Conservation (phyloP, 139 green algal species). For the Tetradesmus obliquus region DNA sequence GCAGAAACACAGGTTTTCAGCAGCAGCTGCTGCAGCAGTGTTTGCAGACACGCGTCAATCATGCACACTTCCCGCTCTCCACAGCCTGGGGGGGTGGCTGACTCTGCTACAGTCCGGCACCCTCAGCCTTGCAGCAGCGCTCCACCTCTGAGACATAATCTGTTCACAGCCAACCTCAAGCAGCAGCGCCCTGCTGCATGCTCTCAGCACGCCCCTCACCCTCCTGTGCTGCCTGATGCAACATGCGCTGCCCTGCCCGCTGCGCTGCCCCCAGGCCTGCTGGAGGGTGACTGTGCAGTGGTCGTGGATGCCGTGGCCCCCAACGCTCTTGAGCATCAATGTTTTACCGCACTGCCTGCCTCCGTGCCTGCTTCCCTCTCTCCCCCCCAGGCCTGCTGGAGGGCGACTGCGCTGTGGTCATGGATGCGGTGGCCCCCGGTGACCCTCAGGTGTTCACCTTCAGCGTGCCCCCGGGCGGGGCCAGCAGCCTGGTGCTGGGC, state of each 20-base stretch:
- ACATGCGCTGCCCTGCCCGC: neutral
- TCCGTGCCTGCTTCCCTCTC: too few species aligned
- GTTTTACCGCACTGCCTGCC: too few species aligned
- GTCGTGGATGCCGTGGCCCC: neutral
- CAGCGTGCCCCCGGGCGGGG: neutral
- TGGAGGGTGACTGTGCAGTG: neutral
- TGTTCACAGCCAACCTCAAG: too few species aligned
- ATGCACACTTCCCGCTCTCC: neutral
- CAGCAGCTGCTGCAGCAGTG: neutral
- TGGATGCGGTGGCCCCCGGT: neutral
- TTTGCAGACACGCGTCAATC: neutral
- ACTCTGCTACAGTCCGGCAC: too few species aligned
- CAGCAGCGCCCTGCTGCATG: too few species aligned
- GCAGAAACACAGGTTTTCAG: neutral
- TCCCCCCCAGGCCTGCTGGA: slow-evolving; percentile 21
- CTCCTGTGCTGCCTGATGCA: neutral
- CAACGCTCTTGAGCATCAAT: too few species aligned
- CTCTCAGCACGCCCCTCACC: too few species aligned
- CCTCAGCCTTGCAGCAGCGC: too few species aligned
- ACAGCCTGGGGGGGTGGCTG: too few species aligned
- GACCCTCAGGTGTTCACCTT: slow-evolving; percentile 30
- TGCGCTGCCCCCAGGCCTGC: neutral
- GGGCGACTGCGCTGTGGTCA: neutral
- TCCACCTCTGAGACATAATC: too few species aligned
- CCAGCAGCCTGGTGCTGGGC: neutral